phyloP scores from a whole-genome alignment of 2,329 filamentous ascomycete genomes.

The Xylariaceae sp. region DNA sequence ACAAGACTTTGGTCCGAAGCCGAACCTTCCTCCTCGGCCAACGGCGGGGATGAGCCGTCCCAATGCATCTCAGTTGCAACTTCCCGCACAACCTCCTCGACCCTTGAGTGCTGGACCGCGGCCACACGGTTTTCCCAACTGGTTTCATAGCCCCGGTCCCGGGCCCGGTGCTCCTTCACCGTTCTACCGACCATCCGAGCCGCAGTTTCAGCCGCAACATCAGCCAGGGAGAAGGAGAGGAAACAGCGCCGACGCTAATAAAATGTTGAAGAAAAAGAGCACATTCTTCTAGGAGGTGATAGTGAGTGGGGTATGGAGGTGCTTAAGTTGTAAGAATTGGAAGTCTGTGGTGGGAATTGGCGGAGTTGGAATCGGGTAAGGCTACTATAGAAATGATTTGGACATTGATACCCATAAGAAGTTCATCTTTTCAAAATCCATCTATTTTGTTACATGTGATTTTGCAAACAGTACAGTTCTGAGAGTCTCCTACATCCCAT shows the following conservation, averaged over 20 bases:
- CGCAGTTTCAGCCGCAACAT: slow-evolving; percentile 45
- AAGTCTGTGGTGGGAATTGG: neutral
- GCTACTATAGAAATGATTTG: neutral
- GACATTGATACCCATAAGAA: neutral
- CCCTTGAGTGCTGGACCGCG: slow-evolving; percentile 52
- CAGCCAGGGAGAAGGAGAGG: slow-evolving; percentile 41
- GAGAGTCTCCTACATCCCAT: neutral
- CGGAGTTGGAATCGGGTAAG: neutral
- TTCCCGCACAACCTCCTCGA: slow-evolving; percentile 43
- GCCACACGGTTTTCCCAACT: slow-evolving; percentile 32
- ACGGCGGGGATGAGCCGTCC: slow-evolving; percentile 24
- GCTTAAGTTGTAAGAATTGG: neutral
- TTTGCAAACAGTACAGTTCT: neutral
- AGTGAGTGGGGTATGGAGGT: too few species aligned
- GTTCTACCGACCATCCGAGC: slow-evolving; percentile 38
- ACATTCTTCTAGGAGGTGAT: slow-evolving; percentile 45
- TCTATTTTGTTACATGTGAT: neutral
- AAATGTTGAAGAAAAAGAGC: slow-evolving; percentile 52
- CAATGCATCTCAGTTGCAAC: slow-evolving; percentile 33
- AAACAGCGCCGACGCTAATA: slow-evolving; percentile 39
- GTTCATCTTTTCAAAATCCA: neutral
- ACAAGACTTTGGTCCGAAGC: slow-evolving; percentile 41
- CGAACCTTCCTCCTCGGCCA: slow-evolving; percentile 41
- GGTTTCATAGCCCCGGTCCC: slow-evolving; percentile 32
- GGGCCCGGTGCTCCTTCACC: slow-evolving; percentile 27